These are phyloP conservation scores for Pseudocercospora cruenta DNA, from an alignment of 2,329 filamentous ascomycete species.

Conservation along the genomic window DNA sequence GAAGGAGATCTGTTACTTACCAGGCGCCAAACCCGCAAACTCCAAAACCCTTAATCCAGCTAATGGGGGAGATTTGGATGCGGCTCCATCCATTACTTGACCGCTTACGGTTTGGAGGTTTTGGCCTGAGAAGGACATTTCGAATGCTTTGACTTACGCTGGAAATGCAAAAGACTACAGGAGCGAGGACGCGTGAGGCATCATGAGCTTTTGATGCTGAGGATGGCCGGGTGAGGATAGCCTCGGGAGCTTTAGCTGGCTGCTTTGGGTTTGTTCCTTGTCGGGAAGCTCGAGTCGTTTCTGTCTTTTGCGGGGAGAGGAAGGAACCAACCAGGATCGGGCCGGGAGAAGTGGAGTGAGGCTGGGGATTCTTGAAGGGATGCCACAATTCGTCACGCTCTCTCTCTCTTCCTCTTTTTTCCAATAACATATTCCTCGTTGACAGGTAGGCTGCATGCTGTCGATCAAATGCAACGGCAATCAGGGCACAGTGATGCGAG, in stretches of 20 bases:
- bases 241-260: constrained; percentile 4
- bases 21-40: constrained; percentile 65
- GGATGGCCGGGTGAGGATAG: constrained; percentile 12
- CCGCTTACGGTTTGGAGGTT: constrained; percentile 3
- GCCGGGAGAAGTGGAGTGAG: constrained; percentile 2
- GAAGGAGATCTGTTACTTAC: too few relatives aligned
- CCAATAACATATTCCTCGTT: too few relatives aligned
- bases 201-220: background rate
- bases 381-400: too few relatives aligned
- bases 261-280: constrained; percentile 4
- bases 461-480: too few relatives aligned
- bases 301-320: background rate
- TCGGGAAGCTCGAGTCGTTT: background rate
- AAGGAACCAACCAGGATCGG: background rate
- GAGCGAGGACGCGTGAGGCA: background rate
- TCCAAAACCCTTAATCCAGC: constrained; percentile 66
- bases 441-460: too few relatives aligned
- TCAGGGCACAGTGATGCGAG: background rate
- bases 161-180: background rate
- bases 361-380: background rate
- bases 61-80: constrained; percentile 51
- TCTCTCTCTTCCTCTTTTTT: too few relatives aligned
- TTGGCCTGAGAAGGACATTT: constrained; percentile 11
- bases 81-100: background rate
- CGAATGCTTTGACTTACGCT: background rate